phyloP scores from a whole-genome alignment of 805 yeast genomes.

The Cyberlindnera saturnus region DNA sequence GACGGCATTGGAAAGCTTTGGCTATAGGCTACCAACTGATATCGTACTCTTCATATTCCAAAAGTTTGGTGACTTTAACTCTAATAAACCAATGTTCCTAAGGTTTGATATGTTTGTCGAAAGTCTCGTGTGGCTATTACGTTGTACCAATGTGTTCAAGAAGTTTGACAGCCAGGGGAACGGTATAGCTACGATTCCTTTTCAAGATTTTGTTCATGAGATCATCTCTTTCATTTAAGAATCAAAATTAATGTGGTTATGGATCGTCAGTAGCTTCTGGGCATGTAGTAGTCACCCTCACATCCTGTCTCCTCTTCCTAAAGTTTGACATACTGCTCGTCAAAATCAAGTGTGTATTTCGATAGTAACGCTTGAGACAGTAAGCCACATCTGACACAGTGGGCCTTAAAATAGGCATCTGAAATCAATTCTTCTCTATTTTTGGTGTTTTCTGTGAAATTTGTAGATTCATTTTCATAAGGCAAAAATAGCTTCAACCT shows the following conservation, averaged over 20 bases:
- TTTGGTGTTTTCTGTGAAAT: too few relatives aligned
- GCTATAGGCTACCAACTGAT: conserved; percentile 53
- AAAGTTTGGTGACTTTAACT: conserved; percentile 39
- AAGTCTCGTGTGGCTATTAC: conserved; percentile 66
- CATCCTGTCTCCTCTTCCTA: too few relatives aligned
- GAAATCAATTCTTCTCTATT: too few relatives aligned
- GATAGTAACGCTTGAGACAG: too few relatives aligned
- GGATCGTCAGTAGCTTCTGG: background rate
- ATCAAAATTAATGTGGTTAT: background rate
- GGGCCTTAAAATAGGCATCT: too few relatives aligned
- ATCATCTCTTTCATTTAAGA: conserved; percentile 25
- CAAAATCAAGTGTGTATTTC: too few relatives aligned
- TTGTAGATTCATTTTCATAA: too few relatives aligned
- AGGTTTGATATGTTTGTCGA: conserved; percentile 82
- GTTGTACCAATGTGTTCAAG: conserved; percentile 73
- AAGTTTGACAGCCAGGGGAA: conserved; percentile 69
- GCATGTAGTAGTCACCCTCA: background rate
- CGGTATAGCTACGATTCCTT: conserved; percentile 63
- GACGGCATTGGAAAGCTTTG: conserved; percentile 55
- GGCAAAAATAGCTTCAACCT: too few relatives aligned
- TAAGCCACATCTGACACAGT: too few relatives aligned
- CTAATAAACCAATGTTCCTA: conserved; percentile 33
- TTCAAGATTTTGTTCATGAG: conserved; percentile 60
- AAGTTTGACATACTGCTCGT: too few relatives aligned
- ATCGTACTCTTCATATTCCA: conserved; percentile 53